Evolutionary conservation across 1,284 basidiomycete species (phyloP).

Genomic region (Cutaneotrichosporon mucoides): DNA sequence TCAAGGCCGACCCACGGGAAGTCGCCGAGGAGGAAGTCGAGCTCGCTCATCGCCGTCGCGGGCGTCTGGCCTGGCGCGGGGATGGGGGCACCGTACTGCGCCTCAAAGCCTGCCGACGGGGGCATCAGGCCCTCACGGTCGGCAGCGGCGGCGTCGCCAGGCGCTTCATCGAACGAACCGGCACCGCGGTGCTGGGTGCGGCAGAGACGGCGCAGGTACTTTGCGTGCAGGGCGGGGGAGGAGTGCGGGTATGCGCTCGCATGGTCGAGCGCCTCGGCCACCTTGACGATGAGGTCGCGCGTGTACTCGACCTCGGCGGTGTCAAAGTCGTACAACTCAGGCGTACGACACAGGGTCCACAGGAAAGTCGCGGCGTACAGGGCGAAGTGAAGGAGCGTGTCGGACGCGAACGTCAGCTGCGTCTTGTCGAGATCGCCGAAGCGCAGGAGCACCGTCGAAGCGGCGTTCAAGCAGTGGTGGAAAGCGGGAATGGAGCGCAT

Average conservation of each 20-base stretch:
- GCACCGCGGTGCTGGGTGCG: slow-evolving; percentile 4
- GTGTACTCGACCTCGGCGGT: slow-evolving; percentile 32
- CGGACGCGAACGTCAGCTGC: slow-evolving; percentile 34
- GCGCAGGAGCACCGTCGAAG: slow-evolving; percentile 29
- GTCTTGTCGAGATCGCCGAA: slow-evolving; percentile 28
- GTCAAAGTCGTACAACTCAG: slow-evolving; percentile 33
- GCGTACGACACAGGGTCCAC: slow-evolving; percentile 26
- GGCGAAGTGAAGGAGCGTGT: slow-evolving; percentile 40
- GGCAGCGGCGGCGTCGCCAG: not conserved
- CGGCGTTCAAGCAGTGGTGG: slow-evolving; percentile 34
- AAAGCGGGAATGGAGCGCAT: slow-evolving; percentile 32
- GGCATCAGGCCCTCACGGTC: slow-evolving; percentile 4
- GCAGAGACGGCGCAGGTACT: slow-evolving; percentile 29
- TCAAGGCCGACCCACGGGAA: slow-evolving; percentile 31
- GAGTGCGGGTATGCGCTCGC: slow-evolving; percentile 31
- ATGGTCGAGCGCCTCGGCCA: slow-evolving; percentile 26
- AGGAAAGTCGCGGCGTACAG: slow-evolving; percentile 39
- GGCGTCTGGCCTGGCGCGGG: not conserved
- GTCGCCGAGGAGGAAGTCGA: slow-evolving; percentile 29
- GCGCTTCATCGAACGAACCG: not conserved
- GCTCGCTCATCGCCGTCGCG: slow-evolving; percentile 14
- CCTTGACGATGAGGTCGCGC: slow-evolving; percentile 31
- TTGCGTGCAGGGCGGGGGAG: slow-evolving; percentile 33
- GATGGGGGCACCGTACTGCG: not conserved
- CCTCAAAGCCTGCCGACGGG: not conserved